Evolutionary conservation across 2,329 filamentous ascomycete species (phyloP).

Genomic region (Fusarium cicatricum): DNA sequence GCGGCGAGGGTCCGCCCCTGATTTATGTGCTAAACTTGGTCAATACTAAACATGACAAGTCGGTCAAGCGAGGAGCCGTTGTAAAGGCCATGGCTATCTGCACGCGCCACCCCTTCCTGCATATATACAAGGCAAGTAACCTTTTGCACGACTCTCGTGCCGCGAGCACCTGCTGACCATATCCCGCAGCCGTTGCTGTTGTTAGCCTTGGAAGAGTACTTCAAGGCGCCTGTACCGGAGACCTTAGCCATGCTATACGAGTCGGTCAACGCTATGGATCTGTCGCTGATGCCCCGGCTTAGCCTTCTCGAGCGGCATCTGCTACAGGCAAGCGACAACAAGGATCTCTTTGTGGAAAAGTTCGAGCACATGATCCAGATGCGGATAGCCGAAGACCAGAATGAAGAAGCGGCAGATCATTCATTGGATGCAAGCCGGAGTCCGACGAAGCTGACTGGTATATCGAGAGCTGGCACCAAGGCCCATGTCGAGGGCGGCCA

Average conservation of each 20-base stretch:
- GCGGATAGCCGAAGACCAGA: constrained; percentile 73
- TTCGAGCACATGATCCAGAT: constrained; percentile 94
- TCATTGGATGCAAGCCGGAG: constrained; percentile 55
- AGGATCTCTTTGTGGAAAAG: constrained; percentile 97
- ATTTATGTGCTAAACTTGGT: constrained; percentile 98
- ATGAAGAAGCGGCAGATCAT: constrained; percentile 51
- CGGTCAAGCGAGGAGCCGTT: constrained; percentile 89
- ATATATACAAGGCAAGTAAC: constrained; percentile 88
- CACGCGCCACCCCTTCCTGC: constrained; percentile 94
- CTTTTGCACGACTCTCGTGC: constrained; percentile 2
- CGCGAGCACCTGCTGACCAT: constrained; percentile 23
- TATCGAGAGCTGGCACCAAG: constrained; percentile 69
- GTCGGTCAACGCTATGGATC: constrained; percentile 94
- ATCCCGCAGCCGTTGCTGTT: constrained; percentile 77
- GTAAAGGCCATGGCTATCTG: constrained; percentile 99
- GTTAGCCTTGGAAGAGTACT: constrained; percentile 94
- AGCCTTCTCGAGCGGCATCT: constrained; percentile 86
- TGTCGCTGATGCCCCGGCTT: constrained; percentile 89
- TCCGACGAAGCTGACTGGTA: constrained; percentile 56
- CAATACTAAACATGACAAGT: constrained; percentile 96
- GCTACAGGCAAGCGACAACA: constrained; percentile 88
- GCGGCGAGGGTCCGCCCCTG: constrained; percentile 84
- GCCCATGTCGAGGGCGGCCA: constrained; percentile 66
- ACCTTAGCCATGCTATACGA: constrained; percentile 90
- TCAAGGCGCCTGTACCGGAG: constrained; percentile 87